Base-by-base conservation (phyloP, 2,329 filamentous ascomycete genomes). In the Neonectria ditissima region DNA sequence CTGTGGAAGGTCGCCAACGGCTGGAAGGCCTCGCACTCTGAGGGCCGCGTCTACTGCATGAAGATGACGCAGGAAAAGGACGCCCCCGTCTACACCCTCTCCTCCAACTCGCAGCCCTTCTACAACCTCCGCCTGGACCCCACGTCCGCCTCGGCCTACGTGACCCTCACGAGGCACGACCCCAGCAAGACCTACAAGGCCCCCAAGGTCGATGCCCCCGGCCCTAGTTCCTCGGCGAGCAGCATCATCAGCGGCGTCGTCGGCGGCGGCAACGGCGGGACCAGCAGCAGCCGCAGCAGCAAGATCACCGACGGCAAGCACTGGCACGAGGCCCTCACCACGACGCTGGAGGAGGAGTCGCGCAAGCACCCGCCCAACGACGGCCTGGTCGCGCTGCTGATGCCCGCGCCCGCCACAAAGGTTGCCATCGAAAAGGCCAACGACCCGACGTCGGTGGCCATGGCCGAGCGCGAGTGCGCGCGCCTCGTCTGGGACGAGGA, bases 401-500 rank as follows among this genome's bases (percentile, higher is more conserved):
- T 92, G 78, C 91, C 92, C 1, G 79, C 82, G 1, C 87, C 89
- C 0, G 89, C 89, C 13, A 86, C 89, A 0, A 87, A 85, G 47
- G 84, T 89, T 76, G 90, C 88, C 1, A 80, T 89, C 1, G 88
- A 90, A 62, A 83, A 85, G 26, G 79, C 89, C 3, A 82, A 85
- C 45, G 88, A 91, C 73, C 81, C 85, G 2, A 81, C 84, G 0
- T 84, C 90, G 10, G 82, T 89, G 4, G 82, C 83, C 62, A 86
- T 89, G 34, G 91, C 91, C 0, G 88, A 91, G 74, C 84, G 86
- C 32, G 91, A 93, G 78, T 89, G 87, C 69, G 91, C 88, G 24
- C 84, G 89, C 2, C 84, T 94, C 2, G 87, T 92, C n/a, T 93
- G 90, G 86, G 88, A 91, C 72, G 85, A 86, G 30, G 88, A 91